Evolutionary conservation across 2,329 filamentous ascomycete species (phyloP).

Genomic region (Diaporthe humulicola): DNA sequence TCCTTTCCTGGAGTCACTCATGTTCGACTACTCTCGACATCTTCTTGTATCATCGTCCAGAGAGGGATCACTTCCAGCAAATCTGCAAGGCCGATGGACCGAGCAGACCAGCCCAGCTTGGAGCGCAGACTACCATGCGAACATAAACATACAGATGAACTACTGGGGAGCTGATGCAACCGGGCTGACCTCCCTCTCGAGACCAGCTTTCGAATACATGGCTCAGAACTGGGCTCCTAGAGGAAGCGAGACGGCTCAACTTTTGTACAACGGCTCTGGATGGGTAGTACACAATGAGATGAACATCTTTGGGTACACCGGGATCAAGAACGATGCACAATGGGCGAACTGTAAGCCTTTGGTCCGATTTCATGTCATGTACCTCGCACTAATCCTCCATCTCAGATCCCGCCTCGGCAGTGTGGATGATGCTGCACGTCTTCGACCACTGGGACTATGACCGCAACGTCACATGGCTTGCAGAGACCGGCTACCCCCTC

Average conservation of each 20-base stretch:
- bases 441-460: constrained; percentile 70
- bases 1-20: constrained; percentile 64
- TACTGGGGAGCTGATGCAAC: constrained; percentile 69
- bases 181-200: constrained; percentile 59
- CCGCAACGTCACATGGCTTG: constrained; percentile 60
- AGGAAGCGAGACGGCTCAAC: constrained; percentile 63
- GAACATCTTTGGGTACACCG: constrained; percentile 71
- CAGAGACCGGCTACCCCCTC: constrained; percentile 63
- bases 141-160: constrained; percentile 75
- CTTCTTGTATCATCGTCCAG: constrained; percentile 68
- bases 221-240: constrained; percentile 62
- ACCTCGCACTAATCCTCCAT: not conserved
- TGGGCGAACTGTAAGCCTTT: constrained; percentile 48
- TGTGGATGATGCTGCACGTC: constrained; percentile 73
- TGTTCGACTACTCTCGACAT: constrained; percentile 67
- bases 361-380: accelerated
- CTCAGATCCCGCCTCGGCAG: constrained; percentile 58
- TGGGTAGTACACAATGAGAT: constrained; percentile 71
- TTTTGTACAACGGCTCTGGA: constrained; percentile 67
- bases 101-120: constrained; percentile 53
- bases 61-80: constrained; percentile 64
- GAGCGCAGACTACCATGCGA: constrained; percentile 69
- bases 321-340: constrained; percentile 47
- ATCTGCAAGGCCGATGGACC: constrained; percentile 70
- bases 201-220: constrained; percentile 66